Conservation (phyloP, 2,329 filamentous ascomycete genomes). For the Tolypocladium cylindrosporum region DNA sequence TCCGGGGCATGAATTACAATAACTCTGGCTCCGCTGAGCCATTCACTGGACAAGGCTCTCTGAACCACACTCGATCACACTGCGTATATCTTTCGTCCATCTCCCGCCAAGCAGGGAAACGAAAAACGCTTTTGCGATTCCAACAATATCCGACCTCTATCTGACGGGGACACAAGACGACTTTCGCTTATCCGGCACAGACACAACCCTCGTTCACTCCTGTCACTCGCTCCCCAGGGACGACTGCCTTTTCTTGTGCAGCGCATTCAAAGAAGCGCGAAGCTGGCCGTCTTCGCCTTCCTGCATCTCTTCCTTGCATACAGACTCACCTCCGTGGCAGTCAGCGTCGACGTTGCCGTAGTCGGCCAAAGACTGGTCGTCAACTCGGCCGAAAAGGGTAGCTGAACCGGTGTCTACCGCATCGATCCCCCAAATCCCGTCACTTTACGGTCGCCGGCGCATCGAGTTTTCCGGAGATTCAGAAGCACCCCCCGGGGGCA, state of each 20-base stretch:
- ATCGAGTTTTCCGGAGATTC: slow-evolving; percentile 43
- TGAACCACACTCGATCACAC: background rate
- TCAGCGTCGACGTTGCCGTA: background rate
- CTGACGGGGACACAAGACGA: background rate
- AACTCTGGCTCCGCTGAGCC: slow-evolving; percentile 14
- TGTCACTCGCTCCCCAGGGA: background rate
- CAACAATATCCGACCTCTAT: background rate
- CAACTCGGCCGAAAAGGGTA: background rate
- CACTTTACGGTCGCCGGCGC: slow-evolving; percentile 13
- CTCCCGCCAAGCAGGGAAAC: background rate
- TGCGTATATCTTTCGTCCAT: background rate
- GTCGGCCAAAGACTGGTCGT: background rate
- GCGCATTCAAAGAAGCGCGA: background rate
- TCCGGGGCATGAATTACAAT: slow-evolving; percentile 18
- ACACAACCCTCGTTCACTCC: background rate
- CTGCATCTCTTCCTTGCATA: background rate
- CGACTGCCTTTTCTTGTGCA: background rate
- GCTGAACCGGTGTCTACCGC: background rate
- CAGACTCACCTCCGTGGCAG: background rate
- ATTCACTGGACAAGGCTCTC: background rate
- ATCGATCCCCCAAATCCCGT: background rate
- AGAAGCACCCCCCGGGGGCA: slow-evolving; percentile 42
- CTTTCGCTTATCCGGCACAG: background rate
- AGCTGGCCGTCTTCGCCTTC: background rate
- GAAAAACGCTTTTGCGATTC: background rate